Evolutionary conservation across 345 rosid species (phyloP).

Genomic region (Cardamine occulta): DNA sequence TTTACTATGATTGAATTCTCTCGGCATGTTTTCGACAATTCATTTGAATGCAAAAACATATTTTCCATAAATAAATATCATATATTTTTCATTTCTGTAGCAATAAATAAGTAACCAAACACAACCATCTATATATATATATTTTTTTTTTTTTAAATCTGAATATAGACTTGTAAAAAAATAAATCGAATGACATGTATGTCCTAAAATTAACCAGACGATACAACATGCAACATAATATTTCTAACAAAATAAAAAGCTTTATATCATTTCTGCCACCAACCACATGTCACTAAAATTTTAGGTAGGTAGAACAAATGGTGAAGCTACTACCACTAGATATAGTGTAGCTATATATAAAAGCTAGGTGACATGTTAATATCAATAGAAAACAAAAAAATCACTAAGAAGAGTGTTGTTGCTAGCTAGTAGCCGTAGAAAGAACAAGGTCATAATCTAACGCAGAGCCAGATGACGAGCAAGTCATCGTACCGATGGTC

Average conservation of each 20-base stretch:
- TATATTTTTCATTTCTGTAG: too few relatives aligned
- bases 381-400: not conserved
- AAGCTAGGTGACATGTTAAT: slow-evolving; percentile 5
- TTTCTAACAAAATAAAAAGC: not conserved
- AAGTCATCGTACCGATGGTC: too few relatives aligned
- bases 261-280: slow-evolving; percentile 28
- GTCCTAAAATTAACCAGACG: not conserved
- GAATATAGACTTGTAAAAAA: not conserved
- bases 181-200: not conserved
- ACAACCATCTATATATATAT: too few relatives aligned
- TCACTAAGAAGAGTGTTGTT: not conserved
- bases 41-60: too few relatives aligned
- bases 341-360: not conserved
- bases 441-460: not conserved
- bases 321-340: not conserved
- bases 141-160: too few relatives aligned
- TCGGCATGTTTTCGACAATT: too few relatives aligned
- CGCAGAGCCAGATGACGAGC: too few relatives aligned
- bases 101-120: too few relatives aligned
- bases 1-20: too few relatives aligned
- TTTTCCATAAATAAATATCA: too few relatives aligned
- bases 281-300: slow-evolving; percentile 28
- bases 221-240: not conserved
- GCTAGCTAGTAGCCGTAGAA: not conserved
- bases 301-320: slow-evolving; percentile 33